Base-by-base conservation (phyloP, 345 rosid genomes). In the Euphorbia pulcherrima region DNA sequence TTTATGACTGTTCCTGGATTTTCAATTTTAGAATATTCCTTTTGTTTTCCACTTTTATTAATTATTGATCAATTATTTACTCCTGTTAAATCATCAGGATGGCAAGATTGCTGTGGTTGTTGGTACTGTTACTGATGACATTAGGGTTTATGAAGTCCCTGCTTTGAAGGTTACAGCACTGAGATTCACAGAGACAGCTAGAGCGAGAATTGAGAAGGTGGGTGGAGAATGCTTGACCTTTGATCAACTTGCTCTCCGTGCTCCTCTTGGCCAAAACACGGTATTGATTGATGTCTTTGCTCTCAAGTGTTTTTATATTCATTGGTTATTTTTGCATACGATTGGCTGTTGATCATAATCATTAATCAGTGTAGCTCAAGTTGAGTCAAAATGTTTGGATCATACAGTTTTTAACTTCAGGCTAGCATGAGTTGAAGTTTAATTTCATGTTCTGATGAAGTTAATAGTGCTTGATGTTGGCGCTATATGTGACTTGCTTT, bases 221-320 rank as follows among this genome's bases (percentile, higher is more conserved):
- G 98, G 98, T 72, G 98, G 98, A n/a, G 92, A 92, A 60, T 92
- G 98, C 84, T 73, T 90, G 80, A 92, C 98, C 11, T 92, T 92
- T 73, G 98, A 92, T 52, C 97, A 88, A 70, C 92, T 90, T 77
- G 98, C 98, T 54, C 91, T 92, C 28, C 71, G 75, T 16, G 97
- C 98, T 66, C 98, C 97, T 35, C 86, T 93, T 62, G 98, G 98
- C 2, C 97, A 93, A 80, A 90, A 90, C 82, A 93, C 96, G 76
- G 97, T 93, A 78, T 72, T 77, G 9, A 21, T 53, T 53, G 57
- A 60, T 16, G 9, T 30, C 46, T 18, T 33, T 35, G 0, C 26
- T 56, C n/a, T 20, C 8, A n/a, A 52, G 26, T 52, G 27, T 21
- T 21, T 21, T 12, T 53, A 10, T 23, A 0, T 53, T 44, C 18